Base-by-base conservation (phyloP, 169 alveolate species). In the Cryptosporidium sp. region DNA sequence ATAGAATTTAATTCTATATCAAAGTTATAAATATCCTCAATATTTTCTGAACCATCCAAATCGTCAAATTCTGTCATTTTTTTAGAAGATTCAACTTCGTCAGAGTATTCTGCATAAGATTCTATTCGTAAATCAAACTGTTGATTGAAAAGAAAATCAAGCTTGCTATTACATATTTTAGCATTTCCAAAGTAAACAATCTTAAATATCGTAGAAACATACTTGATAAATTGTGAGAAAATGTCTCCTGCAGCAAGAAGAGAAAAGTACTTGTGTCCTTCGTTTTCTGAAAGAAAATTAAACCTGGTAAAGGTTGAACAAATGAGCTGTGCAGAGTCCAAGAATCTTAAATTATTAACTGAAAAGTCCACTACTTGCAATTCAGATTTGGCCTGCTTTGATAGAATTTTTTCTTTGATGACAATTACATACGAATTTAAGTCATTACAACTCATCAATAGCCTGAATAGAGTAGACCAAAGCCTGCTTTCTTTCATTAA, bases 181-280 rank as follows among this genome's bases (percentile, higher is more conserved):
- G 3, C 21, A 29, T 55, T 6, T 33, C 21, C 71, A 3, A 31
- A 52, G 37, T 51, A 33, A 18, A 73, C 50, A 8, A 73, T 45
- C 26, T 29, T 50, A 7, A 33, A 50, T 23, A 37, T 31, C 33
- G 33, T 37, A 9, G 48, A 73, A 10, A 73, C 62, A 55, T 73
- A 73, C 18, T 33, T 52, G 21, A 73, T 31, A 12, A 73, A 73
- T 33, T 52, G 70, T 6, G 86, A 73, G 55, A 73, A 50, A 16
- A 73, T 73, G 31, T 73, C 86, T 1, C 71, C 70, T 23, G 37
- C n/a, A 3, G 86, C 86, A 29, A 73, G 70, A 10, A 51, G 51
- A 52, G 86, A 55, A 59, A 51, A 73, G 33, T 73, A 73, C 14
- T n/a, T 33, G 3, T 51, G 9, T 8, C 86, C 86, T 33, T 33